Percentiles rank a stretch among this genome's conserved stretches.
phyloP scores from a whole-genome alignment of 441 rosid species.

The Erodium texanum region DNA sequence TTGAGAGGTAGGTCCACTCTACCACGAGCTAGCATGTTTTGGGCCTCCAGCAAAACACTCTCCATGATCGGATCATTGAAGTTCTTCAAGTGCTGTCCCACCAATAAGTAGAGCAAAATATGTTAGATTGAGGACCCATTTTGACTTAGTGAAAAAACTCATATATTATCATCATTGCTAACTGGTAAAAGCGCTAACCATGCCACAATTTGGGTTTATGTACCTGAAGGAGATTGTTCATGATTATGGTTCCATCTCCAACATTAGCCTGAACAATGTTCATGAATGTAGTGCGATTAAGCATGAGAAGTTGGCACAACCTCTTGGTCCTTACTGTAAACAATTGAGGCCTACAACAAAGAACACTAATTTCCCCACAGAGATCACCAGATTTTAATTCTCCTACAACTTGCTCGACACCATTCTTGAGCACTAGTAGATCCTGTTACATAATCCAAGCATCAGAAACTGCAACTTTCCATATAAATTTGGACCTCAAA shows the following conservation, averaged over 20 bases:
- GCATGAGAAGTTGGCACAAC: constrained; percentile 68
- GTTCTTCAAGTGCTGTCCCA: constrained; percentile 60
- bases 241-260: constrained; percentile 55
- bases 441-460: constrained; percentile 35
- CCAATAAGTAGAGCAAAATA: neutral
- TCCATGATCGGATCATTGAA: constrained; percentile 44
- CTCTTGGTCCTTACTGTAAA: constrained; percentile 48
- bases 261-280: constrained; percentile 71
- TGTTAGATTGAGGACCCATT: too few relatives aligned
- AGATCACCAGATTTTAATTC: constrained; percentile 60
- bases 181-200: too few relatives aligned
- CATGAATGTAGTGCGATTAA: constrained; percentile 69
- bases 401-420: constrained; percentile 35
- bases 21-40: constrained; percentile 61
- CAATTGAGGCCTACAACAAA: constrained; percentile 74
- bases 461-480: too few relatives aligned
- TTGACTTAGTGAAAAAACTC: too few relatives aligned
- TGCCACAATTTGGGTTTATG: constrained; percentile 3
- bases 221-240: constrained; percentile 71
- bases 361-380: constrained; percentile 66
- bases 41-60: constrained; percentile 46
- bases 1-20: constrained; percentile 67
- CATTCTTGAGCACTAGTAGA: constrained; percentile 37
- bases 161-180: too few relatives aligned
- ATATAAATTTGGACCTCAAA: too few relatives aligned